These are phyloP conservation scores for Aspergillus ochraceoroseus DNA, from an alignment of 2,329 filamentous ascomycete species.

Conservation along the genomic window DNA sequence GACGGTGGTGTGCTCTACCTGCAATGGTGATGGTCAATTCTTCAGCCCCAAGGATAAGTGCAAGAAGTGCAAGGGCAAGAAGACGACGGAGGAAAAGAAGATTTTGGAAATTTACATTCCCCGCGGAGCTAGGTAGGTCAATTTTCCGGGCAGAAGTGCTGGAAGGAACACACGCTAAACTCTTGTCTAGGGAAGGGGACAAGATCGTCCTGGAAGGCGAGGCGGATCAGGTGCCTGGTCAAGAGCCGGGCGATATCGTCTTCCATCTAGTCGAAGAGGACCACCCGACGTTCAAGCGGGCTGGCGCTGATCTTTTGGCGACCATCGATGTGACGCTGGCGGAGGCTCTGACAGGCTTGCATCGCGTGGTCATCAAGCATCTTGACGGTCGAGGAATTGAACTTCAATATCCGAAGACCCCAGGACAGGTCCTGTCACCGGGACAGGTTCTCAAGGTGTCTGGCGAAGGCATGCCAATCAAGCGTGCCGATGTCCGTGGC, in stretches of 20 bases:
- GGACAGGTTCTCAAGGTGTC: conserved; percentile 78
- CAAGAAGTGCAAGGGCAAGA: conserved; percentile 96
- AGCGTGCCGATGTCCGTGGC: conserved; percentile 75
- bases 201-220: conserved; percentile 87
- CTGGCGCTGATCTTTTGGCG: conserved; percentile 77
- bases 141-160: too few species aligned
- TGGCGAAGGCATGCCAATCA: conserved; percentile 92
- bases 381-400: conserved; percentile 88
- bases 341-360: conserved; percentile 84
- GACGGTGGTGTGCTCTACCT: conserved; percentile 73
- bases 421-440: conserved; percentile 76
- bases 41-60: conserved; percentile 96
- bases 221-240: conserved; percentile 85
- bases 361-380: conserved; percentile 82
- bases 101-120: conserved; percentile 95
- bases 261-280: conserved; percentile 79
- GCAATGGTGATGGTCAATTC: conserved; percentile 75
- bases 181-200: conserved; percentile 61
- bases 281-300: conserved; percentile 75
- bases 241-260: conserved; percentile 86
- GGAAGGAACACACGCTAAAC: not conserved
- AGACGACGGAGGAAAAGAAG: conserved; percentile 83
- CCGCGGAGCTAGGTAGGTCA: conserved; percentile 62
- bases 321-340: conserved; percentile 74
- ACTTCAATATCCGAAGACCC: conserved; percentile 67